A percentile compares a stretch with the other conserved stretches of the same genome.
phyloP scores from a whole-genome alignment of 2,329 filamentous ascomycete species.

The Cladosporium halotolerans region DNA sequence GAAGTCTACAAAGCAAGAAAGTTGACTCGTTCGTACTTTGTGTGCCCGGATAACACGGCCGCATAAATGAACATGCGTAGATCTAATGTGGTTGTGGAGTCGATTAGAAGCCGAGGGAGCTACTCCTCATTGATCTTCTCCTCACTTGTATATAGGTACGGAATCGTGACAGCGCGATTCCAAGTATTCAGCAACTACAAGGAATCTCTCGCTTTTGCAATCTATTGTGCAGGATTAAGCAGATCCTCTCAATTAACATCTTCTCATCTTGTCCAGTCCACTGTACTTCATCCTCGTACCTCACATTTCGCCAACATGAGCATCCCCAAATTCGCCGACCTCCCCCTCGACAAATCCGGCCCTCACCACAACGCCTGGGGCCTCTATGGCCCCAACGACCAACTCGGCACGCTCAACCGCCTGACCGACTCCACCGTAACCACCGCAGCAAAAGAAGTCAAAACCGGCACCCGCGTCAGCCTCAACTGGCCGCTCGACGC shows the following conservation, averaged over 20 bases:
- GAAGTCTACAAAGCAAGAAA: too few relatives aligned
- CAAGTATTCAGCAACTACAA: background rate
- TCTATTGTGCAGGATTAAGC: background rate
- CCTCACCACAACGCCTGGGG: conserved; percentile 41
- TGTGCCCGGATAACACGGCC: too few relatives aligned
- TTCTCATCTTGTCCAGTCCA: background rate
- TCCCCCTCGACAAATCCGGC: conserved; percentile 43
- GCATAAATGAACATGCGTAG: too few relatives aligned
- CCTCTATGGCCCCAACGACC: conserved; percentile 43
- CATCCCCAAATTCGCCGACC: conserved; percentile 16
- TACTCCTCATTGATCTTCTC: too few relatives aligned
- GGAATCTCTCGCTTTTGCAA: background rate
- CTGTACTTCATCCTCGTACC: background rate
- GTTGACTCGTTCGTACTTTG: too few relatives aligned
- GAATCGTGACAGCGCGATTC: too few relatives aligned
- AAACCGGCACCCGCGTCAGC: conserved; percentile 51
- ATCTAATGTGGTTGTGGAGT: too few relatives aligned
- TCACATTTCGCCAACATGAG: conserved; percentile 2
- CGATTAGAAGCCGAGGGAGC: too few relatives aligned
- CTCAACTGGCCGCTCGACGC: conserved; percentile 56
- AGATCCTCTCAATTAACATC: background rate
- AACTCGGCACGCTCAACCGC: conserved; percentile 57
- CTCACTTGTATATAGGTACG: too few relatives aligned
- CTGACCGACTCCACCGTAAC: conserved; percentile 45
- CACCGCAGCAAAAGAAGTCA: conserved; percentile 42